Conservation (phyloP, 2,329 filamentous ascomycete genomes). For the Xylaria hypoxylon region DNA sequence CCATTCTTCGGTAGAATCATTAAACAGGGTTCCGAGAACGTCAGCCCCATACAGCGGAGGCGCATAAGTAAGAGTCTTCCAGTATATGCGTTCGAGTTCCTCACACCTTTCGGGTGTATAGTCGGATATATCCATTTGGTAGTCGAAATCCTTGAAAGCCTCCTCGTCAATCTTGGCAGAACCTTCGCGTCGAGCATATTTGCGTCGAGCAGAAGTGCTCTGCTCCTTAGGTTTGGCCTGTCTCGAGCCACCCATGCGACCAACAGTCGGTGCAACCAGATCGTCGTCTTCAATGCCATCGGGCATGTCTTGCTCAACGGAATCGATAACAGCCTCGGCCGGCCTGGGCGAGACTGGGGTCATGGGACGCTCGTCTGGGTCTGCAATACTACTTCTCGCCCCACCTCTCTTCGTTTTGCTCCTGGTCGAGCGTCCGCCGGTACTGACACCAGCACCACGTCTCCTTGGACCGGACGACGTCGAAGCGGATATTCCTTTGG, state of each 20-base stretch:
- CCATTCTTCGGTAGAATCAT: constrained; percentile 85
- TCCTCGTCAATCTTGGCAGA: constrained; percentile 87
- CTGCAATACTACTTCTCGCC: constrained; percentile 54
- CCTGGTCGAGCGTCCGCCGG: constrained; percentile 53
- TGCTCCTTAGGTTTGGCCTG: constrained; percentile 71
- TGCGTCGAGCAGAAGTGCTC: constrained; percentile 86
- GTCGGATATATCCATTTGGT: constrained; percentile 86
- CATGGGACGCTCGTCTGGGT: constrained; percentile 65
- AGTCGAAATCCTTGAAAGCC: constrained; percentile 91
- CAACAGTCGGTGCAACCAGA: constrained; percentile 49
- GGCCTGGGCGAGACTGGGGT: constrained; percentile 67
- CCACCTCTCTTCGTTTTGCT: constrained; percentile 54
- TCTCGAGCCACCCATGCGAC: constrained; percentile 63
- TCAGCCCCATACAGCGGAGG: constrained; percentile 96
- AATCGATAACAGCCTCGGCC: constrained; percentile 57
- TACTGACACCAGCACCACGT: constrained; percentile 52
- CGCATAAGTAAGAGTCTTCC: constrained; percentile 96
- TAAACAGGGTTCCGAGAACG: constrained; percentile 94
- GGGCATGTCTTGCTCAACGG: constrained; percentile 62
- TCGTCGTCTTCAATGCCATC: constrained; percentile 60
- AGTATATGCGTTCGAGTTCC: constrained; percentile 93
- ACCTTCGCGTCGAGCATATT: constrained; percentile 83
- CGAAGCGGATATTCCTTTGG: constrained; percentile 55
- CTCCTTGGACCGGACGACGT: constrained; percentile 54
- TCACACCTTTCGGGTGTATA: constrained; percentile 93